Evolutionary conservation across 1,284 basidiomycete genomes (phyloP).

Genomic region (Coniferiporia weirii): DNA sequence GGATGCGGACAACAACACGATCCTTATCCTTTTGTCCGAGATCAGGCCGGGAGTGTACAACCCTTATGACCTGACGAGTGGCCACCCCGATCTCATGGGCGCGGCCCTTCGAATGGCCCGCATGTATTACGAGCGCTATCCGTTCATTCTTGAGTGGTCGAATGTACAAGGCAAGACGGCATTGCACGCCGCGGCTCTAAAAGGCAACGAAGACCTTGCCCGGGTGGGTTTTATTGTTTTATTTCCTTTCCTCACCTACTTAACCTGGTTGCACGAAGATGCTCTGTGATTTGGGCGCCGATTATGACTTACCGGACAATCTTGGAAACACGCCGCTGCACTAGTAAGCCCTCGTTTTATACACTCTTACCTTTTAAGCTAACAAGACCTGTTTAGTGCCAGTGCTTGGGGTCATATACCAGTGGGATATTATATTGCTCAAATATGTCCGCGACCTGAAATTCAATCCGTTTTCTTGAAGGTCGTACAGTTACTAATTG

Average conservation of each 20-base stretch:
- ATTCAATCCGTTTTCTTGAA: constrained; percentile 29
- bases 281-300: constrained; percentile 84
- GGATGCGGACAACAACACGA: constrained; percentile 88
- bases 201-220: constrained; percentile 86
- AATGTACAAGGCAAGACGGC: constrained; percentile 87
- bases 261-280: constrained; percentile 44
- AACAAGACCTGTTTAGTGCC: constrained; percentile 44
- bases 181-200: constrained; percentile 81
- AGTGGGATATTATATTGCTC: constrained; percentile 36
- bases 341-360: constrained; percentile 54
- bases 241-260: constrained; percentile 21
- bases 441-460: constrained; percentile 2
- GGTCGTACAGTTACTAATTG: constrained; percentile 84
- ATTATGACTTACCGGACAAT: constrained; percentile 83
- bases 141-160: constrained; percentile 85
- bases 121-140: constrained; percentile 75
- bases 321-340: constrained; percentile 91
- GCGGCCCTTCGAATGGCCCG: constrained; percentile 76
- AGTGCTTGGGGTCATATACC: constrained; percentile 81
- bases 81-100: constrained; percentile 56
- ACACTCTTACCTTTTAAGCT: background rate
- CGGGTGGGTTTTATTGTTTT: constrained; percentile 45
- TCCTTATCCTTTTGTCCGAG: constrained; percentile 83
- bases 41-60: constrained; percentile 50
- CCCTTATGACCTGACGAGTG: constrained; percentile 41